Conservation (phyloP, 495 filamentous ascomycete genomes). For the Penicillium paradoxum region DNA sequence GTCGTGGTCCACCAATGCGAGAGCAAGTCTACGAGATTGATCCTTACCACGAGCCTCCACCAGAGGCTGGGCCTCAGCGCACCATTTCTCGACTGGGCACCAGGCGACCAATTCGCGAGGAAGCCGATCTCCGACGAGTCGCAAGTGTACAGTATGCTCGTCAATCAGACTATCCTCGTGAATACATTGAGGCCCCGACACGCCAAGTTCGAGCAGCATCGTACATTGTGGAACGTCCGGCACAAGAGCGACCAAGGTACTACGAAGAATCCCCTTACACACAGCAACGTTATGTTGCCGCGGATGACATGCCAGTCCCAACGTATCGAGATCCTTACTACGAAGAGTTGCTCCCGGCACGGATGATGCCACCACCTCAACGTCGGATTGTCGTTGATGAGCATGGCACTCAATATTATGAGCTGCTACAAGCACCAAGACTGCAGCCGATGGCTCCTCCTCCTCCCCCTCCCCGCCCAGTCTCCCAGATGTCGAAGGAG, state of each 20-base stretch:
- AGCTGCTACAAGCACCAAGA: conserved; percentile 45
- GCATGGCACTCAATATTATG: conserved; percentile 65
- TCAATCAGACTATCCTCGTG: conserved; percentile 45
- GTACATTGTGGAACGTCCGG: conserved; percentile 52
- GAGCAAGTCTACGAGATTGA: conserved; percentile 35
- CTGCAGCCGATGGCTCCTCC: conserved; percentile 50
- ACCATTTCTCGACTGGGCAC: conserved; percentile 39
- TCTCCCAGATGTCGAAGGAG: conserved; percentile 30
- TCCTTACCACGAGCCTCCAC: conserved; percentile 32
- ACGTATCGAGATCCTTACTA: conserved; percentile 45
- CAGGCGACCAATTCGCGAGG: conserved; percentile 45
- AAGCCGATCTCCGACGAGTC: conserved; percentile 54
- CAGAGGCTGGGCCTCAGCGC: conserved; percentile 34
- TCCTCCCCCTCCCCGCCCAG: conserved; percentile 39
- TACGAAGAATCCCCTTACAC: conserved; percentile 52
- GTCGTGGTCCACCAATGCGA: conserved; percentile 26
- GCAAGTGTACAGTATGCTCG: conserved; percentile 53
- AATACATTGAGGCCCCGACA: conserved; percentile 41
- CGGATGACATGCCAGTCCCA: conserved; percentile 57
- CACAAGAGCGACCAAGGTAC: conserved; percentile 45
- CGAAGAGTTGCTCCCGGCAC: conserved; percentile 35
- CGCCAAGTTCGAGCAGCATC: conserved; percentile 54
- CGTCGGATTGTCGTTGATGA: conserved; percentile 65
- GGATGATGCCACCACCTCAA: conserved; percentile 54
- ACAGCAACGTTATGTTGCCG: conserved; percentile 37